Evolutionary conservation across 306 rosid genomes (phyloP).

Genomic region (Prosopis cineraria): DNA sequence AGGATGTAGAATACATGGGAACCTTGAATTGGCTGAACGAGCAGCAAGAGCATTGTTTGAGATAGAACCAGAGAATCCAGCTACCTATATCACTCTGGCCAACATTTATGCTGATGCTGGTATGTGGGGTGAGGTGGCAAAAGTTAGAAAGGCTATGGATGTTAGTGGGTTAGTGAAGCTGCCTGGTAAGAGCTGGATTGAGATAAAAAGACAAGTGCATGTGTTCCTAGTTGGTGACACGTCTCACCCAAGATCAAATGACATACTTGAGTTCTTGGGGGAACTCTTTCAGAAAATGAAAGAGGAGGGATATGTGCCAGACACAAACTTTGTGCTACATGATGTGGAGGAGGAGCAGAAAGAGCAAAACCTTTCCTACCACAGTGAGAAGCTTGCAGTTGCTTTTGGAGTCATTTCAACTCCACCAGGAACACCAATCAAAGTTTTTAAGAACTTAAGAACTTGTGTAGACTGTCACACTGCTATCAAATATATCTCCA

Average conservation of each 20-base stretch:
- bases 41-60: conserved; percentile 64
- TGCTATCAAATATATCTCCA: conserved; percentile 59
- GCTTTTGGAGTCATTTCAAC: conserved; percentile 72
- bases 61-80: conserved; percentile 70
- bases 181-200: conserved; percentile 73
- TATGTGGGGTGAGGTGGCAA: conserved; percentile 55
- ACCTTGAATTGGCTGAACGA: conserved; percentile 54
- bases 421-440: conserved; percentile 52
- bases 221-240: conserved; percentile 61
- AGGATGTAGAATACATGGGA: conserved; percentile 74
- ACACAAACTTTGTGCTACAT: conserved; percentile 64
- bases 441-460: conserved; percentile 64
- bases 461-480: conserved; percentile 72
- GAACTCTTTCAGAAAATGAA: conserved; percentile 58
- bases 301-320: conserved; percentile 69
- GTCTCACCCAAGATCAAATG: conserved; percentile 57
- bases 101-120: conserved; percentile 70
- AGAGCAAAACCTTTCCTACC: conserved; percentile 67
- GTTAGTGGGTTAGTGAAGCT: conserved; percentile 50
- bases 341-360: conserved; percentile 69
- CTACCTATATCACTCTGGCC: conserved; percentile 63
- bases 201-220: conserved; percentile 57
- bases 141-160: conserved; percentile 57
- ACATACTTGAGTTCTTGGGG: conserved; percentile 50
- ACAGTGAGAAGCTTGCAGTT: conserved; percentile 67